Base-by-base conservation (phyloP, 2,329 filamentous ascomycete genomes). In the Penicillium concentricum region DNA sequence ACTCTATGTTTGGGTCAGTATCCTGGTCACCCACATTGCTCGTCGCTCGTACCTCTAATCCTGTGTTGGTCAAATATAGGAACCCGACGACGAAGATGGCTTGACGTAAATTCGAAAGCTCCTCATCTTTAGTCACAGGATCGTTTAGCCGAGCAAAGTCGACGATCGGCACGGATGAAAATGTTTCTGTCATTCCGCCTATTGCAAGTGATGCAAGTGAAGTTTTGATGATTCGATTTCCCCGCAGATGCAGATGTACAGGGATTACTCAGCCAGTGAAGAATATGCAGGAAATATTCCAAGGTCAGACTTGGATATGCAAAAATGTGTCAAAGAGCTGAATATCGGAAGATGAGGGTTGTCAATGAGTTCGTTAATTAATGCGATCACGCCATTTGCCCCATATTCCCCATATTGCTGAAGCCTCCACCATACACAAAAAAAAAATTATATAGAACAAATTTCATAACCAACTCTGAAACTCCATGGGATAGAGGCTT, bases 51-150 rank as follows among this genome's bases (percentile, higher is more conserved):
- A 71, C 72, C 62, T 73, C 72, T 5, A 73, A 54, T 3, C 72
- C 72, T 4, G 70, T 72, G 46, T 74, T 73, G 5, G 61, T 70
- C 46, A 74, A 57, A 56, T 74, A 74, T 15, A 74, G 54, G 44
- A 74, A 74, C 4, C 72, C 72, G 3, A 73, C 71, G 4, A 68
- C 52, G 49, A 74, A 74, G 22, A 74, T 72, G 2, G 72, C 72
- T 18, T 73, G 57, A 22, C 68, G 69, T 6, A 74, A 56, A 22
- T 67, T 61, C 0, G 45, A 49, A 0, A 74, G 59, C 2, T 70
- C 64, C 5, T 62, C 62, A 3, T 53, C 16, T 50, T 67, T 71
- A 0, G 68, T 72, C 9, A 28, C 47, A 5, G 65, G 59, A 28
- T 68, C 52, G 5, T 58, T 61, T 1, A 74, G 54, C 24, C 63